phyloP scores from a whole-genome alignment of 805 yeast species.

The Tetrapisispora namnaoensis region DNA sequence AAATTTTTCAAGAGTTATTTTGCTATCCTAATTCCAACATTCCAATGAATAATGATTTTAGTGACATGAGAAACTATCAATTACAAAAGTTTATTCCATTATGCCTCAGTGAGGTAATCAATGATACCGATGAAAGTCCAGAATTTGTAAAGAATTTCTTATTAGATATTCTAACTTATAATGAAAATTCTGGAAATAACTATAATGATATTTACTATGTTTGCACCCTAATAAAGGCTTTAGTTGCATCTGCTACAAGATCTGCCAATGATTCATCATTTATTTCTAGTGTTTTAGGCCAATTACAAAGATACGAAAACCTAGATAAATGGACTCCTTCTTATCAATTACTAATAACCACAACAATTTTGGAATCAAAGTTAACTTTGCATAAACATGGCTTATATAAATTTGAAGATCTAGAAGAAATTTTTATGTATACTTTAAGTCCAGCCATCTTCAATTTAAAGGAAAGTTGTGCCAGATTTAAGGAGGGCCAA shows the following conservation, averaged over 20 bases:
- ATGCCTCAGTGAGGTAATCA: slow-evolving; percentile 51
- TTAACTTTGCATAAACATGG: slow-evolving; percentile 50
- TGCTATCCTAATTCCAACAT: slow-evolving; percentile 60
- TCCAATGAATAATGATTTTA: slow-evolving; percentile 76
- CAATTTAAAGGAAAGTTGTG: slow-evolving; percentile 21
- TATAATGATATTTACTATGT: slow-evolving; percentile 68
- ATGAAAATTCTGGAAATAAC: slow-evolving; percentile 73
- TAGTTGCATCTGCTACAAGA: slow-evolving; percentile 35
- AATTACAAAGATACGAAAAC: slow-evolving; percentile 63
- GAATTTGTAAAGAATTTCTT: slow-evolving; percentile 49
- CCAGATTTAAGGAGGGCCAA: slow-evolving; percentile 20
- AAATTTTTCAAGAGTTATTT: slow-evolving; percentile 56
- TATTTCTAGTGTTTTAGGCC: slow-evolving; percentile 44
- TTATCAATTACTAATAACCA: slow-evolving; percentile 35
- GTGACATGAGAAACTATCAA: slow-evolving; percentile 57
- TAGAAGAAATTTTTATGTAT: slow-evolving; percentile 45
- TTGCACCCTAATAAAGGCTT: slow-evolving; percentile 43
- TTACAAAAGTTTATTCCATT: slow-evolving; percentile 59
- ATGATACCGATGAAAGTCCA: slow-evolving; percentile 56
- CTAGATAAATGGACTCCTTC: slow-evolving; percentile 86
- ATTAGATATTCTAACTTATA: slow-evolving; percentile 64
- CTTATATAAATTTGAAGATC: slow-evolving; percentile 35
- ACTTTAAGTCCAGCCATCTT: slow-evolving; percentile 34
- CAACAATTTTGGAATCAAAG: slow-evolving; percentile 51
- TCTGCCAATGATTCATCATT: slow-evolving; percentile 32